These are phyloP conservation scores for Pochonia chlamydosporia DNA, from an alignment of 2,329 filamentous ascomycete species.

Conservation along the genomic window DNA sequence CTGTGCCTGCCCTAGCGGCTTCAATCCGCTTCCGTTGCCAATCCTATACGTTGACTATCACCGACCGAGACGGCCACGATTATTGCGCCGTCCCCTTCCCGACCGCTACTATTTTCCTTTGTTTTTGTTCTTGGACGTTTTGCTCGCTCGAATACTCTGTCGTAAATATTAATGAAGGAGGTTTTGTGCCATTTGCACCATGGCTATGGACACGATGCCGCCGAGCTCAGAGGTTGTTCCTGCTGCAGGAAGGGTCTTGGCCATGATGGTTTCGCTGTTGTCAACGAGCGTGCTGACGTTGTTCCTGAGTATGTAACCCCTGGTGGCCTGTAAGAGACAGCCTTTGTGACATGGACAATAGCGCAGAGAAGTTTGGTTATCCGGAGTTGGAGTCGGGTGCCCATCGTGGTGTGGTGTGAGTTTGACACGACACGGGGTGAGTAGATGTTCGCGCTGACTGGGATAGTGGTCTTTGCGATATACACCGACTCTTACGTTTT, in stretches of 20 bases:
- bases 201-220: neutral
- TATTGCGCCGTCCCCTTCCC: no score
- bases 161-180: no score
- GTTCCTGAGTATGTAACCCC: conserved; percentile 28
- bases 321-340: neutral
- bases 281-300: conserved; percentile 28
- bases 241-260: conserved; percentile 1
- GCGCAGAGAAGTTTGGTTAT: conserved; percentile 31
- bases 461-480: conserved; percentile 51
- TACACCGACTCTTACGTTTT: conserved; percentile 57
- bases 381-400: conserved; percentile 33
- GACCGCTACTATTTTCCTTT: neutral
- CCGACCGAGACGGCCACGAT: no score
- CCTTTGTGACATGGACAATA: conserved; percentile 11
- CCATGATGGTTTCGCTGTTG: conserved; percentile 18
- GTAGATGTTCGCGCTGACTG: neutral
- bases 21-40: no score
- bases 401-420: conserved; percentile 38
- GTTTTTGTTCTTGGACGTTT: neutral
- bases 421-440: no score
- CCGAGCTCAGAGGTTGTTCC: neutral
- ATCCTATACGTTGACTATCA: no score
- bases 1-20: no score
- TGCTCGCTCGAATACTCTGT: no score
- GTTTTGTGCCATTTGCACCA: neutral